Evolutionary conservation across 2,329 filamentous ascomycete species (phyloP), one percentile per base, ranked within the genome.

Genomic region (Colletotrichum cereale): DNA sequence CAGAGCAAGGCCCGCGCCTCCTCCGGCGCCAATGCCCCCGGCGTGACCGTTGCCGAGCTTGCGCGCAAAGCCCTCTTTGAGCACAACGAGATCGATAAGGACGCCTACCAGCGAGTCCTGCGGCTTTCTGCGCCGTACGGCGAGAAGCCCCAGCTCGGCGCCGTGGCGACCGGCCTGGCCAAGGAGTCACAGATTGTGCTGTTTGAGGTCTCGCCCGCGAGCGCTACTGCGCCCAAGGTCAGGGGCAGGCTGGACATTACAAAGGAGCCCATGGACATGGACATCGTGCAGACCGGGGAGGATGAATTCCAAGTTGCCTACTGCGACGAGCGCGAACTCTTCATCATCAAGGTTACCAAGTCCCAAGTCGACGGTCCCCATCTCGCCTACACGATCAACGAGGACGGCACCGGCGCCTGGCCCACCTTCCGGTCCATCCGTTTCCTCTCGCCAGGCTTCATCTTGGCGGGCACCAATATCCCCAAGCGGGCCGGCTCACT

Each of bases 131-230:
- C 83, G 70, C 86, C 86, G 65, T 82, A 84, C 57, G 67, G 71
- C 56, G 67, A 67, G 36, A 67, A 50, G 62, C 80, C 85, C 55
- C 88, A 93, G 71, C 85, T 97, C 48, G 95, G 93, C 71, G 95
- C 90, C 16, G 90, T 93, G 72, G 92, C 94, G 12, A 95, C 94
- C 0, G 93, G 93, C 36, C 85, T 97, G 74, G 91, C 93, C 26
- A 90, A 90, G 72, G 85, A 92, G 58, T 89, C 92, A 16, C 93
- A 98, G 82, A 88, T 98, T 72, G 91, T 94, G 34, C 82, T 97
- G 52, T 97, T 97, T 79, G 89, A 93, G 78, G 89, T 91, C 24
- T 89, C 86, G 10, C 85, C 86, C 26, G 83, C 85, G 1, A 82
- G 84, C 1, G 88, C 84, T 44, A 31, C 52, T 8, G 87, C 83